Percentiles rank a stretch among this genome's conserved stretches.
phyloP scores from a whole-genome alignment of 176 grass and related monocot species.

The Tuctoria greenei region DNA sequence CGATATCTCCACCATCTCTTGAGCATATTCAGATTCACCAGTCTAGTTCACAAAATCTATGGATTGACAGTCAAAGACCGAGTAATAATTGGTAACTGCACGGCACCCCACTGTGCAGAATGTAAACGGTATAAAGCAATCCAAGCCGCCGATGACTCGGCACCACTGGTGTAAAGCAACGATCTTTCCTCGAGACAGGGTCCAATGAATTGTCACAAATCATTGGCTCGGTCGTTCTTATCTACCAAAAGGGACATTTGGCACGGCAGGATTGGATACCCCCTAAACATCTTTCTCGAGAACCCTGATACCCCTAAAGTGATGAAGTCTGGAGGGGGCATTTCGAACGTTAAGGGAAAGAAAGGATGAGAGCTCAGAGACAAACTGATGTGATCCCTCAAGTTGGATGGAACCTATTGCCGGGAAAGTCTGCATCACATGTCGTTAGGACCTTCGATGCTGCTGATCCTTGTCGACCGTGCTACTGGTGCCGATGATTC shows the following conservation, averaged over 20 bases:
- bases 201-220: conserved; percentile 54
- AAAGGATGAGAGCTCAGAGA: conserved; percentile 56
- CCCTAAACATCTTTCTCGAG: conserved; percentile 13
- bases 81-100: conserved; percentile 41
- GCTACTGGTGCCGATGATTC: not conserved
- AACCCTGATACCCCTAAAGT: conserved; percentile 38
- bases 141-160: not conserved
- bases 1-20: conserved; percentile 41
- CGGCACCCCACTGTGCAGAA: conserved; percentile 19
- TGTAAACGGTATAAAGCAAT: conserved; percentile 25
- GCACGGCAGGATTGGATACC: conserved; percentile 34
- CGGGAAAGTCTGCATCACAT: not conserved
- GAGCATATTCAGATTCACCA: conserved; percentile 44
- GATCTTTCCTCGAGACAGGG: conserved; percentile 28
- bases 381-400: conserved; percentile 41
- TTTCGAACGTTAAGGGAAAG: conserved; percentile 49
- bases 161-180: conserved; percentile 29
- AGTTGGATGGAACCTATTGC: conserved; percentile 29
- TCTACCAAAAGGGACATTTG: conserved; percentile 35
- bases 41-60: conserved; percentile 20
- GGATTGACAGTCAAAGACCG: conserved; percentile 36
- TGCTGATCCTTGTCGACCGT: conserved; percentile 24
- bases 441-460: conserved; percentile 13
- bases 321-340: conserved; percentile 29
- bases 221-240: conserved; percentile 51